Percentiles rank a stretch among this genome's conserved stretches.
These are phyloP conservation scores for Tylopilus balloui DNA, from an alignment of 768 basidiomycete species.

Conservation along the genomic window DNA sequence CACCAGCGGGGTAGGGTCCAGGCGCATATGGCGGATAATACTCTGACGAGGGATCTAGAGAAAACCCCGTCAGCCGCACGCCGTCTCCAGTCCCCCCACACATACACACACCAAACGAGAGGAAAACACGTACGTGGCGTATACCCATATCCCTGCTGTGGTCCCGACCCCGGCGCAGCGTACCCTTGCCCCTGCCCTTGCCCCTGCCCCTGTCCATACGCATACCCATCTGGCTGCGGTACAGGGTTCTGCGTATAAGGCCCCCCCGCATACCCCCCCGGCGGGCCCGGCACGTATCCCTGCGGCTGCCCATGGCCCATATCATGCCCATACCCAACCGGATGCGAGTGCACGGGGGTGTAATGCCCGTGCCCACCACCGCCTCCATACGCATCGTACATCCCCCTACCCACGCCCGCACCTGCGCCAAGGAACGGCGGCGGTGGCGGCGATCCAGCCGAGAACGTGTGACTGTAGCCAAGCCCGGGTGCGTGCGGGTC, in stretches of 20 bases:
- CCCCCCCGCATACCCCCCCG: neutral
- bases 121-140: slow-evolving; percentile 34
- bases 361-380: slow-evolving; percentile 2
- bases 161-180: neutral
- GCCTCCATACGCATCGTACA: too few species aligned
- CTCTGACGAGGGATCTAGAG: neutral
- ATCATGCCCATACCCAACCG: neutral
- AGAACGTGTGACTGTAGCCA: neutral
- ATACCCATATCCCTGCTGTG: slow-evolving; percentile 9
- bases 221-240: neutral
- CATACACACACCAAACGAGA: too few species aligned
- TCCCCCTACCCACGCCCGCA: neutral
- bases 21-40: neutral
- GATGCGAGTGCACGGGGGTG: slow-evolving; percentile 1
- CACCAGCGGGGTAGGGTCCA: neutral
- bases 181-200: neutral
- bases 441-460: neutral
- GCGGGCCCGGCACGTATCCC: neutral
- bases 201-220: neutral
- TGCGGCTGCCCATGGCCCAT: neutral
- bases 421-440: neutral
- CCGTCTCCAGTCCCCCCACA: too few species aligned
- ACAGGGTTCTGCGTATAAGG: too few species aligned
- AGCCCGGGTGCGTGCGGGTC: neutral
- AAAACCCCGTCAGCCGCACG: neutral